Evolutionary conservation across 352 stramenopile species (phyloP), one percentile per base, ranked within the genome.

Genomic region (Phytophthora pini): DNA sequence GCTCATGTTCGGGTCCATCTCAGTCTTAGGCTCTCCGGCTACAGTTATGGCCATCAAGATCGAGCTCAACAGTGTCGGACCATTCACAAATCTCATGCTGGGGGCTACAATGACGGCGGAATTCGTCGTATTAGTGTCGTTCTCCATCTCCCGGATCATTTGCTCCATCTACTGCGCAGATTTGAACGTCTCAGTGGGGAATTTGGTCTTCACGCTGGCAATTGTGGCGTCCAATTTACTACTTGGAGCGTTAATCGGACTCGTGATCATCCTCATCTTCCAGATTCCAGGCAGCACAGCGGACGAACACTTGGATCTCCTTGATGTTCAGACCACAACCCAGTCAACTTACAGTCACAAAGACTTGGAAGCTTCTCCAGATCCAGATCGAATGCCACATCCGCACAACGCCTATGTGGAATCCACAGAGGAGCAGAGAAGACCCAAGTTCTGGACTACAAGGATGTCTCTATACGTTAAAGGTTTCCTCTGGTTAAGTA

Each of bases 11-110:
- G 83, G 68, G 44, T 92, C 83, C 53, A 92, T 89, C 52, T 86
- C 79, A 3, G 83, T 92, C 32, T 65, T 90, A 7, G 79, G 72
- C 2, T 92, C 83, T 11, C 83, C 83, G 0, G 75, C 80, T 6
- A 92, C 83, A 10, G 79, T 89, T 41, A 89, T 92, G 81, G 83
- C 82, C 15, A 89, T 91, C 67, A 89, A 91, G 68, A 91, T 89
- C 49, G 82, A 91, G 53, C 73, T 89, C 52, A 88, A 92, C 46
- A 88, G 80, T 27, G 83, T 88, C 43, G 83, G 83, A 2, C 79
- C 79, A 5, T 92, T 92, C 59, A 92, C 83, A 5, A 89, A 86
- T 61, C 70, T 92, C 47, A 90, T 90, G 83, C 70, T 92, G 11
- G 83, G 83, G 8, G 69, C 77, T 8, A 89, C 79, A 6, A 92